Conservation (phyloP, 257 asterid species). For the Nicotiana paniculata region DNA sequence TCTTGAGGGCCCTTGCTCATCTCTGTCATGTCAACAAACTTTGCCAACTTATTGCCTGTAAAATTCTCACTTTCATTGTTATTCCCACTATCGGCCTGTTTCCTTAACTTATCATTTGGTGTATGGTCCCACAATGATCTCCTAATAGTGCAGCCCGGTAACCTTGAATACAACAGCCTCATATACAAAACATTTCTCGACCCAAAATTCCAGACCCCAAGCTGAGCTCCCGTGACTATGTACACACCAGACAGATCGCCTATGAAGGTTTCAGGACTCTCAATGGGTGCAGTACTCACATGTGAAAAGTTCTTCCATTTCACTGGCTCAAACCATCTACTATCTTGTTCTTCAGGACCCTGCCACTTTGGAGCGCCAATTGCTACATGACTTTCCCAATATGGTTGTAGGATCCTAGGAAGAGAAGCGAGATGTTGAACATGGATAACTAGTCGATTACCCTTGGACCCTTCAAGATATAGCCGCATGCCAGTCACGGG, state of each 20-base stretch:
- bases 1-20: conserved; percentile 67
- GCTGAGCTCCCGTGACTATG: conserved; percentile 82
- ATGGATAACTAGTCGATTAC: conserved; percentile 55
- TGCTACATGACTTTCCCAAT: conserved; percentile 68
- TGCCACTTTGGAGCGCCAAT: conserved; percentile 92
- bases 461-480: conserved; percentile 64
- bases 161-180: conserved; percentile 63
- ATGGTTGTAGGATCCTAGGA: conserved; percentile 71
- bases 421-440: conserved; percentile 55
- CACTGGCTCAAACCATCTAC: conserved; percentile 84
- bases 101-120: conserved; percentile 37
- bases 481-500: conserved; percentile 78
- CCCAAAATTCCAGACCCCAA: conserved; percentile 86
- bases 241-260: conserved; percentile 51
- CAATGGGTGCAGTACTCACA: conserved; percentile 76
- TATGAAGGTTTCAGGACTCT: conserved; percentile 58
- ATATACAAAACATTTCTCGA: conserved; percentile 68
- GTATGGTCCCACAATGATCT: conserved; percentile 70
- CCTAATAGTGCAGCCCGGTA: conserved; percentile 67
- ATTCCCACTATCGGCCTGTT: conserved; percentile 7
- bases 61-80: conserved; percentile 36
- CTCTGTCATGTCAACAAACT: conserved; percentile 59
- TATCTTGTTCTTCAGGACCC: conserved; percentile 88
- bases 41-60: conserved; percentile 56
- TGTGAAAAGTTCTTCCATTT: conserved; percentile 86